Conservation (phyloP, 1,284 basidiomycete genomes). For the Ceratobasidium papillatum region DNA sequence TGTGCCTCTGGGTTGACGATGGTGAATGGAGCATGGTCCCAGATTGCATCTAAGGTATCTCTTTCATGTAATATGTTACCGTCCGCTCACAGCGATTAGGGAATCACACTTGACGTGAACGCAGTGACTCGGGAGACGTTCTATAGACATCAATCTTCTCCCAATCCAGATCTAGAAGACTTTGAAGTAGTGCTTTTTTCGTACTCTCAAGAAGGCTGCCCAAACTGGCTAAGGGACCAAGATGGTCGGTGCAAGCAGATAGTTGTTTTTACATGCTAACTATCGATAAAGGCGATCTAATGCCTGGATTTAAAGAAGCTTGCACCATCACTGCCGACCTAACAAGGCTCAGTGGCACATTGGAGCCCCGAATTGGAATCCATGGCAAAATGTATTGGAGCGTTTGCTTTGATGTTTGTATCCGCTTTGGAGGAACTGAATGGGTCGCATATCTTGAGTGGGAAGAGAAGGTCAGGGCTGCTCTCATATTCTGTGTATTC, state of each 20-base stretch:
- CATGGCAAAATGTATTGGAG: slow-evolving; percentile 34
- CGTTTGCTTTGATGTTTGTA: slow-evolving; percentile 29
- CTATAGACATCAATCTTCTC: not conserved
- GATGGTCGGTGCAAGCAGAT: not conserved
- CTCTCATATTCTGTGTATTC: no score
- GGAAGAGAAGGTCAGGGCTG: slow-evolving; percentile 38
- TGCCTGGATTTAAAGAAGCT: not conserved
- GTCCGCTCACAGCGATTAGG: not conserved
- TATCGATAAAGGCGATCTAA: not conserved
- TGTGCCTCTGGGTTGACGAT: not conserved
- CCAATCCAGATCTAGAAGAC: slow-evolving; percentile 14
- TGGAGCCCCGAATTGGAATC: slow-evolving; percentile 9
- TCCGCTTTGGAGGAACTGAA: slow-evolving; percentile 42
- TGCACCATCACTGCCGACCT: slow-evolving; percentile 30
- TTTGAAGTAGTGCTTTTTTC: slow-evolving; percentile 17
- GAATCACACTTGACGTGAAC: slow-evolving; percentile 8
- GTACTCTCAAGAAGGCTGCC: not conserved
- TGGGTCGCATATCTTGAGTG: slow-evolving; percentile 40
- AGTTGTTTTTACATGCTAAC: not conserved
- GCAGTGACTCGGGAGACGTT: slow-evolving; percentile 11
- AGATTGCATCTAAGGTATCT: slow-evolving; percentile 15
- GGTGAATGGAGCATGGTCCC: slow-evolving; percentile 10
- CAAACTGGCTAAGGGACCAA: slow-evolving; percentile 8
- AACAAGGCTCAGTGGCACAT: slow-evolving; percentile 1
- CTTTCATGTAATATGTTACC: no score